phyloP scores from a whole-genome alignment of 768 basidiomycete species.

The Wakefieldia striispora region DNA sequence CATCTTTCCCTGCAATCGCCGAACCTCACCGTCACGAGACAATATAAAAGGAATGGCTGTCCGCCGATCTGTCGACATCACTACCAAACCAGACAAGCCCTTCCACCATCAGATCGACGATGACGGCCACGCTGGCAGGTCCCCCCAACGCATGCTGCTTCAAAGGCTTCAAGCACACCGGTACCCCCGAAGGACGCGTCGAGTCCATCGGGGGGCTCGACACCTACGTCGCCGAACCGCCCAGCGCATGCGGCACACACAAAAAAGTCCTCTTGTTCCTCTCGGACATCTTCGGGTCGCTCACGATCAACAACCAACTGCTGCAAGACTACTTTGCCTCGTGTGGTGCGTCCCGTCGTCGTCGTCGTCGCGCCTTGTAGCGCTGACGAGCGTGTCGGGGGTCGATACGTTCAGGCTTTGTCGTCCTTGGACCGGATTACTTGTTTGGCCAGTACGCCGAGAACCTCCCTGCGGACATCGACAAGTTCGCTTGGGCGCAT shows the following conservation, averaged over 20 bases:
- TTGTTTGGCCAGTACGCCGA: slow-evolving; percentile 50
- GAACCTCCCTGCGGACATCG: slow-evolving; percentile 28
- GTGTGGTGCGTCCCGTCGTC: slow-evolving; percentile 39
- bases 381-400: neutral
- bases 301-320: slow-evolving; percentile 53
- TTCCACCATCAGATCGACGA: neutral
- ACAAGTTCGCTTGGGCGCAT: slow-evolving; percentile 40
- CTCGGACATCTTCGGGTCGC: slow-evolving; percentile 53
- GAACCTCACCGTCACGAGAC: too few species aligned
- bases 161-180: slow-evolving; percentile 48
- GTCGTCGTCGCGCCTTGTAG: neutral
- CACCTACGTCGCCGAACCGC: slow-evolving; percentile 55
- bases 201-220: slow-evolving; percentile 45
- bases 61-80: too few species aligned
- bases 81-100: too few species aligned
- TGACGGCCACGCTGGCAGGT: slow-evolving; percentile 38
- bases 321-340: slow-evolving; percentile 51
- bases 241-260: slow-evolving; percentile 22
- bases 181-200: slow-evolving; percentile 43
- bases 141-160: slow-evolving; percentile 47
- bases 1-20: too few species aligned
- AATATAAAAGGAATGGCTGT: too few species aligned
- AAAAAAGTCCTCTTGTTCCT: slow-evolving; percentile 53
- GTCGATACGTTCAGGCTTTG: slow-evolving; percentile 41
- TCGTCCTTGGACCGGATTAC: slow-evolving; percentile 59